Conservation (phyloP, 208 protist species). For the Leishmania tarentolae region DNA sequence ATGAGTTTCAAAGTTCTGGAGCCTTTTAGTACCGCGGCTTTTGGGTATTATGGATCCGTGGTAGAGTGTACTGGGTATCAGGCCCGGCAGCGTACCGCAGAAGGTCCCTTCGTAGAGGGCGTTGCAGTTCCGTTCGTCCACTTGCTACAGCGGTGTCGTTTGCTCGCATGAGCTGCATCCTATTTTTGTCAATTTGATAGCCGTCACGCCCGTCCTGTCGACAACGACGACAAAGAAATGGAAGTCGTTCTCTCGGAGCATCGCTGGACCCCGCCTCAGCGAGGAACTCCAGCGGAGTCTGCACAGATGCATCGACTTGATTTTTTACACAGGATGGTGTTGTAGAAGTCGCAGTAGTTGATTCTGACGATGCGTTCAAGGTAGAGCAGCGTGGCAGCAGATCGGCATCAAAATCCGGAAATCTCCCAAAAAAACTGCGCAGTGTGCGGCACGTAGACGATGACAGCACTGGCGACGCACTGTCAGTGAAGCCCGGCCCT, state of each 20-base stretch:
- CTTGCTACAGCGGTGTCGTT: not conserved
- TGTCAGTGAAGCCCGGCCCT: not conserved
- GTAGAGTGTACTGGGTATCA: not conserved
- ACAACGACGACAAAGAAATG: constrained; percentile 61
- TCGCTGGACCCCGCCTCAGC: not conserved
- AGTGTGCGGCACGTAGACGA: not conserved
- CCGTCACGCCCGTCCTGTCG: constrained; percentile 46
- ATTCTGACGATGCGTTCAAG: not conserved
- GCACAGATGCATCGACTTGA: not conserved
- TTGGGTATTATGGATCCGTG: not conserved
- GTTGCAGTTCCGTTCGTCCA: not conserved
- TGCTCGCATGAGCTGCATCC: constrained; percentile 9
- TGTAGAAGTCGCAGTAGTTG: not conserved
- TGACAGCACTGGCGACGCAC: not conserved
- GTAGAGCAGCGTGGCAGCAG: not conserved
- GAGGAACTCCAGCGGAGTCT: not conserved
- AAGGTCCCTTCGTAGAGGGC: not conserved
- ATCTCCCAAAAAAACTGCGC: not conserved
- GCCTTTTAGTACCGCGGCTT: not conserved
- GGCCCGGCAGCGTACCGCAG: not conserved
- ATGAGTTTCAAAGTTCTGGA: not conserved
- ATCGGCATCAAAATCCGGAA: not conserved
- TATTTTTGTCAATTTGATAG: constrained; percentile 34
- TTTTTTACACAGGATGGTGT: not conserved
- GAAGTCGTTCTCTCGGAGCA: not conserved